Conservation (phyloP, 176 grass and related monocot species). For the Puya raimondii region DNA sequence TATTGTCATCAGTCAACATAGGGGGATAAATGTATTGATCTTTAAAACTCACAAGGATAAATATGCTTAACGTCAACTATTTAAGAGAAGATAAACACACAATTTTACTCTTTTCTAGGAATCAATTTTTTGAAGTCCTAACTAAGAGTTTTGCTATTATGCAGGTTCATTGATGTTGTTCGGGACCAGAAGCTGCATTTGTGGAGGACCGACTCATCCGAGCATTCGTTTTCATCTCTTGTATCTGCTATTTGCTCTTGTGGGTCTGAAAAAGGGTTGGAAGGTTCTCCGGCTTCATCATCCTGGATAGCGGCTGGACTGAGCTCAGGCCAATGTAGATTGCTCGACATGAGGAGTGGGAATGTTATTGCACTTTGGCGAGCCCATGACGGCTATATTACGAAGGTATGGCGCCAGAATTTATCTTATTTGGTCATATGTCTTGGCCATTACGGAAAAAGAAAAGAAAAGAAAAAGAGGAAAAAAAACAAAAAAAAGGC, state of each 20-base stretch:
- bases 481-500: too few relatives aligned
- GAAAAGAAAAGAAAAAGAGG: too few relatives aligned
- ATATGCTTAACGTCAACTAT: too few relatives aligned
- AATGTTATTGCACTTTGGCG: constrained; percentile 71
- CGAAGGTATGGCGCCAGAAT: constrained; percentile 42
- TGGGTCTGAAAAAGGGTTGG: constrained; percentile 54
- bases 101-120: too few relatives aligned
- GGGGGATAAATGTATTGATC: too few relatives aligned
- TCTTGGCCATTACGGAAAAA: too few relatives aligned
- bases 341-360: constrained; percentile 73
- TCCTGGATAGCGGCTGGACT: constrained; percentile 72
- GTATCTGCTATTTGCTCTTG: constrained; percentile 90
- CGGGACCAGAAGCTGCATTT: constrained; percentile 73
- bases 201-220: constrained; percentile 70
- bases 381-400: constrained; percentile 94
- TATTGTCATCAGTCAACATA: too few relatives aligned
- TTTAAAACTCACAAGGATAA: too few relatives aligned
- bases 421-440: constrained; percentile 21
- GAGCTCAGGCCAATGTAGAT: constrained; percentile 81
- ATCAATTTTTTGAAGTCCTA: background rate
- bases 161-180: constrained; percentile 87
- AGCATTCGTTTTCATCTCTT: constrained; percentile 83
- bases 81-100: too few relatives aligned
- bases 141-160: constrained; percentile 25
- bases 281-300: constrained; percentile 30